phyloP scores from a whole-genome alignment of 1,284 basidiomycete genomes.

The Coriolopsis trogii region DNA sequence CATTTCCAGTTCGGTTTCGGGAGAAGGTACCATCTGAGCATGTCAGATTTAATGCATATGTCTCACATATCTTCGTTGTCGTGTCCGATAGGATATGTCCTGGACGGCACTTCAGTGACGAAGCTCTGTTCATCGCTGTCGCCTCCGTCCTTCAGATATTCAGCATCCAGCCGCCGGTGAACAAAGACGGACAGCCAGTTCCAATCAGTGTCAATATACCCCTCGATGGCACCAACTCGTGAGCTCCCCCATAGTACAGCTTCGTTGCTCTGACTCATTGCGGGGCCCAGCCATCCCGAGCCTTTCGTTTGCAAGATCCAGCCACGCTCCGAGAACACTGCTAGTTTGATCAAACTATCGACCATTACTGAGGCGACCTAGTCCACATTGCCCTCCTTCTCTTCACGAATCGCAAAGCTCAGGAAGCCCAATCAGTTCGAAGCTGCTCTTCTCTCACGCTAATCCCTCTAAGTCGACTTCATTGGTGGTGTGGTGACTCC shows the following conservation, averaged over 20 bases:
- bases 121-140: slow-evolving; percentile 24
- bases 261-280: neutral
- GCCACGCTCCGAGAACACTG: slow-evolving; percentile 1
- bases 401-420: too few species aligned
- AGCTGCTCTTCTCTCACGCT: too few species aligned
- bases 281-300: slow-evolving; percentile 10
- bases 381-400: too few species aligned
- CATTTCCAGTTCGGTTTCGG: slow-evolving; percentile 19
- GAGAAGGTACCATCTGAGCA: slow-evolving; percentile 5
- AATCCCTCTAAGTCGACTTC: too few species aligned
- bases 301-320: slow-evolving; percentile 10
- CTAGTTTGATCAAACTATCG: neutral
- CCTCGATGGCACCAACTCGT: slow-evolving; percentile 6
- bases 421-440: too few species aligned
- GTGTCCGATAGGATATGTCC: slow-evolving; percentile 18
- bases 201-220: neutral
- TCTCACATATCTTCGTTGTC: neutral
- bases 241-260: too few species aligned
- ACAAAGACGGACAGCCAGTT: slow-evolving; percentile 12
- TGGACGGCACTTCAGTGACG: slow-evolving; percentile 19
- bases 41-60: neutral
- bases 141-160: slow-evolving; percentile 23
- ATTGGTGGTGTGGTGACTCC: too few species aligned
- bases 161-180: slow-evolving; percentile 18
- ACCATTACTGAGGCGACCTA: neutral